Conservation (phyloP, 805 yeast species). For the Teunomyces pallodes region DNA sequence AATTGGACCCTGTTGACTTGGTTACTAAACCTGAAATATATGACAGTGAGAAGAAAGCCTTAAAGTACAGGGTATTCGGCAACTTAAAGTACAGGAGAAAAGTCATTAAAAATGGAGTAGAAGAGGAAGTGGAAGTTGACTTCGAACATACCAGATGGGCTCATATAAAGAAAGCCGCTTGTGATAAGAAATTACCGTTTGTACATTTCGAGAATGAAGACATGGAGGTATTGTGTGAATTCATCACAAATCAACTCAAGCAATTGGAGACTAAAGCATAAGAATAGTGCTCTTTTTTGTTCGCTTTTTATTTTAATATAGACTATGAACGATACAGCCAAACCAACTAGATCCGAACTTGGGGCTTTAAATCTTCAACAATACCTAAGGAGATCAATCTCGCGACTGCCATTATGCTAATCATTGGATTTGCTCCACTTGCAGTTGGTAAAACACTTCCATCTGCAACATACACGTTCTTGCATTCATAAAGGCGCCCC, state of each 20-base stretch:
- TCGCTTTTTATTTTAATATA: neutral
- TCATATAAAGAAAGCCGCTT: conserved; percentile 23
- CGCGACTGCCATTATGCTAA: conserved; percentile 24
- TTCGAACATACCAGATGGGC: conserved; percentile 34
- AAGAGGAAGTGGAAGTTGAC: conserved; percentile 13
- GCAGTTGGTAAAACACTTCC: conserved; percentile 31
- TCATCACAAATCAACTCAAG: conserved; percentile 26
- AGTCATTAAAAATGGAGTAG: conserved; percentile 2
- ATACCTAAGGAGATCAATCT: conserved; percentile 19
- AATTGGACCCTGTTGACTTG: conserved; percentile 30
- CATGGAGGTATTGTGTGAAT: conserved; percentile 23
- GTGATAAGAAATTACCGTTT: conserved; percentile 24
- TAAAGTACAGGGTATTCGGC: conserved; percentile 29
- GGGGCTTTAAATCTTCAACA: conserved; percentile 15
- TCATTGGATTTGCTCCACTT: conserved; percentile 28
- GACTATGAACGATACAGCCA: neutral
- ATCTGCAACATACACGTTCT: conserved; percentile 26
- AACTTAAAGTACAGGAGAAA: conserved; percentile 17
- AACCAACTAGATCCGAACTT: neutral
- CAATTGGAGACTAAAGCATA: conserved; percentile 15
- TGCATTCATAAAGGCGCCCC: conserved; percentile 25
- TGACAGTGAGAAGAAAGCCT: conserved; percentile 19
- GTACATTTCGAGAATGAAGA: conserved; percentile 20
- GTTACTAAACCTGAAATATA: conserved; percentile 22
- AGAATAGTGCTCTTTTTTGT: neutral